These are phyloP conservation scores for Ustilago tritici DNA, from an alignment of 1,284 basidiomycete species.

Conservation along the genomic window DNA sequence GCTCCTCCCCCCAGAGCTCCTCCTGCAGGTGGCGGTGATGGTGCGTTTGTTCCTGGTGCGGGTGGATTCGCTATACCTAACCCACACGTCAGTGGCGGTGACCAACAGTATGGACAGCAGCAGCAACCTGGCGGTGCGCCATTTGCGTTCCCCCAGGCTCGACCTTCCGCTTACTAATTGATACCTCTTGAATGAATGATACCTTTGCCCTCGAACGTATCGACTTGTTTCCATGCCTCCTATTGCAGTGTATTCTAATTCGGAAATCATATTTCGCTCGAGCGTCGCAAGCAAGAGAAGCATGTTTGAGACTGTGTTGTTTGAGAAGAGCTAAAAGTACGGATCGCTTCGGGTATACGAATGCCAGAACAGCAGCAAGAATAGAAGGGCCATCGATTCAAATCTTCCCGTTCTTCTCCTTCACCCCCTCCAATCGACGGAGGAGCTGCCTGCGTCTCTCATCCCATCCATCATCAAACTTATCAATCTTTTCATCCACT, in stretches of 20 bases:
- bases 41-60: constrained; percentile 21
- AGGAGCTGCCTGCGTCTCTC: not conserved
- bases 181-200: not conserved
- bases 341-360: not conserved
- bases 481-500: constrained; percentile 43
- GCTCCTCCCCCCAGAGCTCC: not conserved
- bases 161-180: constrained; percentile 20
- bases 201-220: too few species aligned
- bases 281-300: not conserved
- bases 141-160: constrained; percentile 34
- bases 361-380: too few species aligned
- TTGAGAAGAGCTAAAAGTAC: not conserved
- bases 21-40: not conserved
- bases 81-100: constrained; percentile 15
- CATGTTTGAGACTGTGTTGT: not conserved
- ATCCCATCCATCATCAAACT: constrained; percentile 25
- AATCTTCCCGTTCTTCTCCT: not conserved
- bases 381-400: not conserved
- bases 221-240: not conserved
- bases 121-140: constrained; percentile 17
- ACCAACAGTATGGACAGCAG: not conserved
- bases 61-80: constrained; percentile 54
- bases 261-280: not conserved
- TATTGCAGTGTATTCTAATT: not conserved
- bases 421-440: constrained; percentile 17